Evolutionary conservation across 371 early-diverging fungal species (phyloP).

Genomic region (Mortierella sp.): DNA sequence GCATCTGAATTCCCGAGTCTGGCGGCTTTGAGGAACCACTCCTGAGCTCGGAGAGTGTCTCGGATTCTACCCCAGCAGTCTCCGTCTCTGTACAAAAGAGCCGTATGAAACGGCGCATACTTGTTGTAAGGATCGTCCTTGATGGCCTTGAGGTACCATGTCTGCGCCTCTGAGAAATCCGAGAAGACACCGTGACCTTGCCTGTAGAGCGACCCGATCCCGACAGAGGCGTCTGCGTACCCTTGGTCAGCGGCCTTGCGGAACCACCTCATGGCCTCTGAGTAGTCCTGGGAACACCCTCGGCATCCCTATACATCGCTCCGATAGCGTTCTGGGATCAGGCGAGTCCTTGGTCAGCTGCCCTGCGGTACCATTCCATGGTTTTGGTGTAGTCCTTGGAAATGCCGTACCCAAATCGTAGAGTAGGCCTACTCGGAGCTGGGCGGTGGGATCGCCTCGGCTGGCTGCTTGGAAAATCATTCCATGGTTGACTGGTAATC

Average conservation of each 20-base stretch:
- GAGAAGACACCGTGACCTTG: background rate
- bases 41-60: background rate
- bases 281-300: background rate
- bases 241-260: background rate
- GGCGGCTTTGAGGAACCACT: background rate
- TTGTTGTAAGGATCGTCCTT: background rate
- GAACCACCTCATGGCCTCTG: background rate
- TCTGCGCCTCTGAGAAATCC: background rate
- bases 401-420: background rate
- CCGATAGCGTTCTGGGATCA: background rate
- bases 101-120: background rate
- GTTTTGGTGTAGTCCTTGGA: background rate
- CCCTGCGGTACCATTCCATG: background rate
- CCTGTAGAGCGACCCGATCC: background rate
- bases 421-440: background rate
- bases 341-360: background rate
- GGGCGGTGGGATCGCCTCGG: background rate
- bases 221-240: background rate
- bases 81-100: no score
- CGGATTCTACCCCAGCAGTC: no score
- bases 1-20: background rate
- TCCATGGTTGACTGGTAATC: background rate
- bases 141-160: background rate
- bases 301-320: background rate
- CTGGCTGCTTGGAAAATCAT: background rate